Base-by-base conservation (phyloP, 2,329 filamentous ascomycete species). In the Bipolaris cookei region DNA sequence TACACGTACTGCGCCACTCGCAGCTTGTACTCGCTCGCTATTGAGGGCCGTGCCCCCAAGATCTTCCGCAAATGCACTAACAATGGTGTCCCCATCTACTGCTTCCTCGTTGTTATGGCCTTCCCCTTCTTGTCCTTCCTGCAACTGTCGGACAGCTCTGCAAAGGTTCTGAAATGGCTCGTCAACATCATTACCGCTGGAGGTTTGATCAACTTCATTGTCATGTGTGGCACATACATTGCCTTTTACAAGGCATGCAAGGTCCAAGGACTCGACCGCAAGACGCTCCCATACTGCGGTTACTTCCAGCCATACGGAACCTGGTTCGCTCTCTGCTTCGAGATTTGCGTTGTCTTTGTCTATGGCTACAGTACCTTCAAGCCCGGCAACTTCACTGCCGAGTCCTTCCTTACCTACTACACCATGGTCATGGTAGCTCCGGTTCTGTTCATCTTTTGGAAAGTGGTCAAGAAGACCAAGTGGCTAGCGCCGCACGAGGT, bases 61-160 rank as follows among this genome's bases (percentile, higher is more conserved):
- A 70, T 88, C 68, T 79, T 90, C 20, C 80, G 81, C 60, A 82
- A 84, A 71, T 86, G 82, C 69, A 89, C 83, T 8, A 81, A 79
- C 62, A 81, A 82, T 10, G 88, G 88, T 68, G 85, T 95, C 0
- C 91, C 91, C 0, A 83, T 92, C 60, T 91, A 90, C 76, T 90
- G 88, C 69, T 90, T 94, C 37, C 62, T 75, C 1, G 74, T 88
- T 25, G 88, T 90, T 0, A 82, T 92, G 44, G 72, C 84, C 3
- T 86, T 95, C 65, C 84, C 88, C 1, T 80, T 92, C 6, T 78
- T 96, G 10, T 85, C 88, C 2, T 95, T 92, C 76, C 78, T 93
- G 45, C 88, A 92, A 73, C 82, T 94, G 16, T 88, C 85, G 6
- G 83, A 85, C 60, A 81, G 82, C 56, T 83, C 87, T 0, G 83